Percentiles rank a stretch among this genome's conserved stretches.
These are phyloP conservation scores for Leccinum glutinopallens DNA, from an alignment of 1,284 basidiomycete genomes.

Conservation along the genomic window DNA sequence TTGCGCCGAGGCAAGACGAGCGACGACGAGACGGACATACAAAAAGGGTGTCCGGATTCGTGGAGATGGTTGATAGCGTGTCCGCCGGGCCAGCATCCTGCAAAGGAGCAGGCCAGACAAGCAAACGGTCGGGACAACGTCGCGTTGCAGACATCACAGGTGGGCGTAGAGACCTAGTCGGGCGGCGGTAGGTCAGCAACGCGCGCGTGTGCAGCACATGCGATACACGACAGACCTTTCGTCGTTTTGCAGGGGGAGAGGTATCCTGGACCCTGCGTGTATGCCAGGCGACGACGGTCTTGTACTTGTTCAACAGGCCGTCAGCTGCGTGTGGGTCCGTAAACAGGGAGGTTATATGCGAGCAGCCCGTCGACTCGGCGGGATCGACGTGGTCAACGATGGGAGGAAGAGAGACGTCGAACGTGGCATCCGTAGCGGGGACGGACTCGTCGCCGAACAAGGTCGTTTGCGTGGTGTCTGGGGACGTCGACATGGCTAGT, in stretches of 20 bases:
- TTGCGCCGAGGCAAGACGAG: not conserved
- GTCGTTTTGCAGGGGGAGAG: slow-evolving; percentile 43
- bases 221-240: slow-evolving; percentile 39
- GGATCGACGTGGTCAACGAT: slow-evolving; percentile 19
- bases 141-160: slow-evolving; percentile 64
- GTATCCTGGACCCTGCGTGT: slow-evolving; percentile 37
- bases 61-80: slow-evolving; percentile 62
- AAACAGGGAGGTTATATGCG: slow-evolving; percentile 30
- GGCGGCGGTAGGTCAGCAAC: not conserved
- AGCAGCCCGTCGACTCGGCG: slow-evolving; percentile 19
- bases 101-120: slow-evolving; percentile 76
- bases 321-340: slow-evolving; percentile 31
- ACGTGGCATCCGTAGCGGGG: slow-evolving; percentile 14
- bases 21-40: slow-evolving; percentile 48
- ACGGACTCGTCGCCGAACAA: slow-evolving; percentile 34
- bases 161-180: slow-evolving; percentile 47
- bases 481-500: slow-evolving; percentile 31
- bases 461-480: slow-evolving; percentile 32
- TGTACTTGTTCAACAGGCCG: slow-evolving; percentile 40
- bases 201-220: not conserved
- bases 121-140: slow-evolving; percentile 72
- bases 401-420: slow-evolving; percentile 13
- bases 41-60: slow-evolving; percentile 63
- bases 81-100: slow-evolving; percentile 69
- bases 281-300: slow-evolving; percentile 43